Percentiles rank a stretch among this genome's conserved stretches.
phyloP scores from a whole-genome alignment of 495 filamentous ascomycete species.

The Xylaria telfairii region DNA sequence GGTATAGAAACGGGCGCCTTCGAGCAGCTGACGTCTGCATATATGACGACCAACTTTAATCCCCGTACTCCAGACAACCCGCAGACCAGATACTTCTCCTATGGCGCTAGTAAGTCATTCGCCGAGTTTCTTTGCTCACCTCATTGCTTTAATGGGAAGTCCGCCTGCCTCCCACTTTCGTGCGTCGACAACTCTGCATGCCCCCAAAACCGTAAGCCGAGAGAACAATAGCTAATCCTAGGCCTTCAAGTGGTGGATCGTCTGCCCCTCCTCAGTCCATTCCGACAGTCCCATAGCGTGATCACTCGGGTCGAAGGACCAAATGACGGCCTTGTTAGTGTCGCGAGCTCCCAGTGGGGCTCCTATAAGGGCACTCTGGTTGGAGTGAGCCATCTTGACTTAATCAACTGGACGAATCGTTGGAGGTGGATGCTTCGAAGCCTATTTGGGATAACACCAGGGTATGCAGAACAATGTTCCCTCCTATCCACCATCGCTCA shows the following conservation, averaged over 20 bases:
- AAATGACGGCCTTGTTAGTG: constrained; percentile 94
- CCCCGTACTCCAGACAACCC: constrained; percentile 74
- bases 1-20: constrained; percentile 85
- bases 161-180: not conserved
- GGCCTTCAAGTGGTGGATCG: constrained; percentile 49
- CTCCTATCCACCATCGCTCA: constrained; percentile 26
- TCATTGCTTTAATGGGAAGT: not conserved
- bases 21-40: constrained; percentile 77
- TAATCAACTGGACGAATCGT: constrained; percentile 96
- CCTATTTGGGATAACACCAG: constrained; percentile 70
- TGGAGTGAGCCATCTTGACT: constrained; percentile 84
- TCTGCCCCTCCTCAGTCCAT: constrained; percentile 72
- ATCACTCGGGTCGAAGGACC: constrained; percentile 74
- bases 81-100: constrained; percentile 88
- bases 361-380: constrained; percentile 90
- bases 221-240: not conserved
- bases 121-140: not conserved
- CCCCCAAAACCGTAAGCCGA: not conserved
- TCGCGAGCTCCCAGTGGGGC: constrained; percentile 87
- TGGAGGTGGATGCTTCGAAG: constrained; percentile 73
- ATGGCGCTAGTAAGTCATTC: constrained; percentile 68
- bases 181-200: not conserved
- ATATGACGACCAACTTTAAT: constrained; percentile 87
- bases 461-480: constrained; percentile 54
- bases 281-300: constrained; percentile 73